Percentiles rank a stretch among this genome's conserved stretches.
Evolutionary conservation across 1,284 basidiomycete species (phyloP).

Genomic region (Ganoderma lingzhi): DNA sequence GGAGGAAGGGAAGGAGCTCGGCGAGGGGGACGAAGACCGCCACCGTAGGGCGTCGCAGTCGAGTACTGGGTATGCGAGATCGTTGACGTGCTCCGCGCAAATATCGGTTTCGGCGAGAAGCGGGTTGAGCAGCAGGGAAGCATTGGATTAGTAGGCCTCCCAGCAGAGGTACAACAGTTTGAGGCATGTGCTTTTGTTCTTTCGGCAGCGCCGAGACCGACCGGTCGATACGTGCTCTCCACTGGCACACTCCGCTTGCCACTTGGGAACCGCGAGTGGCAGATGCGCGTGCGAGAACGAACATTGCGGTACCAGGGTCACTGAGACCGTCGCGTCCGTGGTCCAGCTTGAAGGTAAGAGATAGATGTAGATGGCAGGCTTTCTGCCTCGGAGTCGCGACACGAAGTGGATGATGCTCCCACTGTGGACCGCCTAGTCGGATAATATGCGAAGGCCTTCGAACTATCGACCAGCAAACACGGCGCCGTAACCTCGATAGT

Average conservation of each 20-base stretch:
- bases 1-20: conserved; percentile 45
- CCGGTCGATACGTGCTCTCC: conserved; percentile 37
- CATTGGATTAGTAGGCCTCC: conserved; percentile 36
- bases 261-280: not conserved
- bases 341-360: not conserved
- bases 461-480: not conserved
- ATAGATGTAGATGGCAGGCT: conserved; percentile 13
- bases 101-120: not conserved
- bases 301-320: conserved; percentile 13
- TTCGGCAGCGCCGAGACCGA: conserved; percentile 37
- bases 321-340: not conserved
- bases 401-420: not conserved
- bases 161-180: conserved; percentile 46
- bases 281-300: conserved; percentile 9
- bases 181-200: conserved; percentile 31
- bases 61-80: not conserved
- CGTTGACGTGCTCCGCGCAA: conserved; percentile 1
- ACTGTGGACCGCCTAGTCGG: not conserved
- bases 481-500: no score
- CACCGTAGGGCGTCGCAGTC: not conserved
- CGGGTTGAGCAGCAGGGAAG: not conserved
- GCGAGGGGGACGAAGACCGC: conserved; percentile 41
- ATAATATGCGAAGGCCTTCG: not conserved
- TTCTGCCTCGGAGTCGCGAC: not conserved
- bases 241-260: not conserved